Evolutionary conservation across 192 early-diverging fungal species (phyloP).

Genomic region (Rhizophlyctis rosea): DNA sequence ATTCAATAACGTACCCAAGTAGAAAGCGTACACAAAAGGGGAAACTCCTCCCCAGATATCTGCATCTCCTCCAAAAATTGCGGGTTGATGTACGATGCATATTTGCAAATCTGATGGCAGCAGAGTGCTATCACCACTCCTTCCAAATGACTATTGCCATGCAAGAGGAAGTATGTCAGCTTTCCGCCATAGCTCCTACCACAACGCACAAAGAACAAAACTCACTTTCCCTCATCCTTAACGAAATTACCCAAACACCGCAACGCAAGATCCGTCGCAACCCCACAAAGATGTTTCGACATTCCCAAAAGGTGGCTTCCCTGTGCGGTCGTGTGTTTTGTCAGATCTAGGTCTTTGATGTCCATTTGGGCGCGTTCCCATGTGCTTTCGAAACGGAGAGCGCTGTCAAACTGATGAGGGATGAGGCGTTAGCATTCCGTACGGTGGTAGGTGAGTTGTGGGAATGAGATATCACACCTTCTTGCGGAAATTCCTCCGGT

Average conservation of each 20-base stretch:
- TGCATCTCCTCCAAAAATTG: slow-evolving; percentile 54
- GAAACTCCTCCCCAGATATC: slow-evolving; percentile 57
- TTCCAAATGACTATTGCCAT: slow-evolving; percentile 14
- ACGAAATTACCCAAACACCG: slow-evolving; percentile 51
- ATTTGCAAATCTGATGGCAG: slow-evolving; percentile 81
- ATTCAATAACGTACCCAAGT: slow-evolving; percentile 72
- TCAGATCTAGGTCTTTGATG: slow-evolving; percentile 82
- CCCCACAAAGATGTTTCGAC: slow-evolving; percentile 91
- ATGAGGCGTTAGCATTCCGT: too few relatives aligned
- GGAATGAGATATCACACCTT: too few relatives aligned
- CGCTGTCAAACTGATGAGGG: too few relatives aligned
- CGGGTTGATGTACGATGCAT: slow-evolving; percentile 67
- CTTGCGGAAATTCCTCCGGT: slow-evolving; percentile 72
- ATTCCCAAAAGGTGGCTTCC: slow-evolving; percentile 63
- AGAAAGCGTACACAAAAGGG: slow-evolving; percentile 62
- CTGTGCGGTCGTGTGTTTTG: slow-evolving; percentile 34
- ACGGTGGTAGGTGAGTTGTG: too few relatives aligned
- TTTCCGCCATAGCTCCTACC: too few relatives aligned
- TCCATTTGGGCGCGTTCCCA: slow-evolving; percentile 71
- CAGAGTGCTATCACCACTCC: slow-evolving; percentile 85
- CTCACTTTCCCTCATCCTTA: background rate
- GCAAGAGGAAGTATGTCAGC: too few relatives aligned
- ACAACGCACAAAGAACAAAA: too few relatives aligned
- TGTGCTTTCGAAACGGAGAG: too few relatives aligned
- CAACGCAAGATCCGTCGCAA: slow-evolving; percentile 83